Conservation (phyloP, 1,139 yeast species). For the Debaryomyces nepalensis region DNA sequence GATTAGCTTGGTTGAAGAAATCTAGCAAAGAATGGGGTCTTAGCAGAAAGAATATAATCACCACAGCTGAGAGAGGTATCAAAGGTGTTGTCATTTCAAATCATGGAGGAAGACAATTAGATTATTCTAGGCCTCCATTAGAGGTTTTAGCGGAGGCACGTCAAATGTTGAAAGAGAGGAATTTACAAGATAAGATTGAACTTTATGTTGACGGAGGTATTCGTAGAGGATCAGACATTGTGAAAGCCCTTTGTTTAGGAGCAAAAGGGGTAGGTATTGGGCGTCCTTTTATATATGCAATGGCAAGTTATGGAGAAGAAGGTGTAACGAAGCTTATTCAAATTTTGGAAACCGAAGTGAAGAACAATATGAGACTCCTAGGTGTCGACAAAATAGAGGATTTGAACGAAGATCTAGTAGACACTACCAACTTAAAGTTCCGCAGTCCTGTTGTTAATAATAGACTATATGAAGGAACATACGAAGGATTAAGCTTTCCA, state of each 20-base stretch:
- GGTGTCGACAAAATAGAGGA: conserved; percentile 75
- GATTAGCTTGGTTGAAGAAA: conserved; percentile 7
- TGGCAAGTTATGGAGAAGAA: conserved; percentile 71
- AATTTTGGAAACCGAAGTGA: conserved; percentile 76
- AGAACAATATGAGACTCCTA: conserved; percentile 84
- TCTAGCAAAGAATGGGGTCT: conserved; percentile 7
- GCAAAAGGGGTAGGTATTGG: conserved; percentile 80
- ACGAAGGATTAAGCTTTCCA: no score
- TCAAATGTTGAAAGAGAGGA: conserved; percentile 54
- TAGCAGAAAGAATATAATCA: background rate
- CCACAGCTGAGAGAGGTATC: conserved; percentile 64
- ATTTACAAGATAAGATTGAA: conserved; percentile 53
- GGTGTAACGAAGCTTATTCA: conserved; percentile 84
- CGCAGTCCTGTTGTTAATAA: background rate
- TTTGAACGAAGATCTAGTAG: conserved; percentile 53
- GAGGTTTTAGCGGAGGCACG: conserved; percentile 69
- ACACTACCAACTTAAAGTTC: conserved; percentile 20
- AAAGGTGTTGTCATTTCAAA: conserved; percentile 70
- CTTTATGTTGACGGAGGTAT: conserved; percentile 68
- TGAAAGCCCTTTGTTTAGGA: conserved; percentile 70
- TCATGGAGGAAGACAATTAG: conserved; percentile 79
- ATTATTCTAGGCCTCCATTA: conserved; percentile 67
- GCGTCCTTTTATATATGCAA: conserved; percentile 71
- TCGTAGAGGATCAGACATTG: conserved; percentile 68
- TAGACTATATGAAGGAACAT: background rate